Conservation (phyloP, 139 green algal genomes). For the Trebouxia sp. region DNA sequence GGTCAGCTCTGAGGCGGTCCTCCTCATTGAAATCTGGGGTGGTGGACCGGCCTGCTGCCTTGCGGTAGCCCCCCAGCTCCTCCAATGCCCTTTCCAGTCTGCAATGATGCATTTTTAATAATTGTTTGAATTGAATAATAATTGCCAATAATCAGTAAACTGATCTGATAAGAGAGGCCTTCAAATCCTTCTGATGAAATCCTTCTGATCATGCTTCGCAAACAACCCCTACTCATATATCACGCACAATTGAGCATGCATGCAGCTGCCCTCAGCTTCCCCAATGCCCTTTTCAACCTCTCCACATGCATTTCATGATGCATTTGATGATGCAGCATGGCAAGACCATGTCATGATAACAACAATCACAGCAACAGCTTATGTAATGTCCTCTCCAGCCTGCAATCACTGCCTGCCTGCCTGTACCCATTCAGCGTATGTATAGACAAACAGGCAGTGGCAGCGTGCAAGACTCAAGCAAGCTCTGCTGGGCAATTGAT, state of each 20-base stretch:
- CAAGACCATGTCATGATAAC: too few relatives aligned
- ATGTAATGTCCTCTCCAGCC: too few relatives aligned
- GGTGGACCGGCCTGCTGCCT: background rate
- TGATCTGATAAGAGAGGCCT: background rate
- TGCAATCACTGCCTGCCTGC: background rate
- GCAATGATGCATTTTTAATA: background rate
- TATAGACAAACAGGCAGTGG: background rate
- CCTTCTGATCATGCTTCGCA: background rate
- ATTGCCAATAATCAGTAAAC: background rate
- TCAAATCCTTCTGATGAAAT: too few relatives aligned
- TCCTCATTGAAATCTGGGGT: constrained; percentile 43
- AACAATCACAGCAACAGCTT: too few relatives aligned
- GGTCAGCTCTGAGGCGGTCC: constrained; percentile 32
- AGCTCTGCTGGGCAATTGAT: background rate
- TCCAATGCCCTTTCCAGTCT: constrained; percentile 11
- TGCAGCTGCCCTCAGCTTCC: too few relatives aligned
- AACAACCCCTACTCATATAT: too few relatives aligned
- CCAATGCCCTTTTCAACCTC: too few relatives aligned
- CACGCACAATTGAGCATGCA: too few relatives aligned
- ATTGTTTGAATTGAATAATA: background rate
- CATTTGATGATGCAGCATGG: too few relatives aligned
- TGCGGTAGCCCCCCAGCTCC: constrained; percentile 15
- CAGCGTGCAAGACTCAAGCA: background rate
- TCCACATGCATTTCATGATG: too few relatives aligned
- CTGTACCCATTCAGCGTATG: background rate